A percentile compares a stretch with the other conserved stretches of the same genome.
These are phyloP conservation scores for Glarea lozoyensis DNA, from an alignment of 495 filamentous ascomycete species.

Conservation along the genomic window DNA sequence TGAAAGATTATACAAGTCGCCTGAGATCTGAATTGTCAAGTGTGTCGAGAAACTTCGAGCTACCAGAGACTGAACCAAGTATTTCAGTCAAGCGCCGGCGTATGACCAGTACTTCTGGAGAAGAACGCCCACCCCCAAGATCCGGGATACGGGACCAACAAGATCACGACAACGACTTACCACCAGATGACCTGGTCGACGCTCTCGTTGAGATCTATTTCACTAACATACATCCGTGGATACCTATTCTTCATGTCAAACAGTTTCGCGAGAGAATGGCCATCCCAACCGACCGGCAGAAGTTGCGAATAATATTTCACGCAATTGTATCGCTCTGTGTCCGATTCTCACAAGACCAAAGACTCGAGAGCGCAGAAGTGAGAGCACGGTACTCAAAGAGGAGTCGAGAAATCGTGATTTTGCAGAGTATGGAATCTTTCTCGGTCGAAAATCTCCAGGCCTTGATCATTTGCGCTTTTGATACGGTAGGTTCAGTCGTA, in stretches of 20 bases:
- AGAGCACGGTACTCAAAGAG: conserved; percentile 18
- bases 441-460: conserved; percentile 31
- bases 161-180: no score
- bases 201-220: conserved; percentile 17
- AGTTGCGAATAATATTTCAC: conserved; percentile 22
- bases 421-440: conserved; percentile 26
- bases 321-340: conserved; percentile 23
- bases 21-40: conserved; percentile 9
- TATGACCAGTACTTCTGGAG: neutral
- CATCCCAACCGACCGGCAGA: conserved; percentile 13
- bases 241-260: conserved; percentile 28
- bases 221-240: conserved; percentile 28
- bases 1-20: conserved; percentile 10
- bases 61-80: neutral
- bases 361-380: conserved; percentile 9
- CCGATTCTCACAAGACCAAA: conserved; percentile 16
- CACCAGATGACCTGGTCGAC: conserved; percentile 19
- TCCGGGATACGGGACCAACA: no score
- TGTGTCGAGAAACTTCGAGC: neutral
- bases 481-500: conserved; percentile 20
- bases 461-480: conserved; percentile 26
- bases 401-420: conserved; percentile 21
- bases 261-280: conserved; percentile 13
- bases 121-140: no score
- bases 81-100: conserved; percentile 6